Conservation (phyloP, 148 eudicot species). For the Vaccinium macrocarpon region DNA sequence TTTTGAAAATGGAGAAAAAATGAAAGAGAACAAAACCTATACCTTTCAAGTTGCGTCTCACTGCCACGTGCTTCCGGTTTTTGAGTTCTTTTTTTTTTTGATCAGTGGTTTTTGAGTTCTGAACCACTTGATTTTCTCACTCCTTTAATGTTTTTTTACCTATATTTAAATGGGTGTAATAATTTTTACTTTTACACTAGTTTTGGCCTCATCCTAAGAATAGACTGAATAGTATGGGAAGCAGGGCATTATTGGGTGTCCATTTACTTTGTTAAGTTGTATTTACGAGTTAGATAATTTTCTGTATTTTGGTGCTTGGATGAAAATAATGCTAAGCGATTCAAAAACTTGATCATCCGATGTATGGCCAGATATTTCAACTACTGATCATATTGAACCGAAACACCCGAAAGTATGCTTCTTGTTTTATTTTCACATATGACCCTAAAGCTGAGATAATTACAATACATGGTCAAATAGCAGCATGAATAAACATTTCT, state of each 20-base stretch:
- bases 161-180: not conserved
- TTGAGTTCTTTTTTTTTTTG: no score
- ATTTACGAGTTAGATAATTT: not conserved
- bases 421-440: no score
- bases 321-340: not conserved
- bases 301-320: not conserved
- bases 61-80: not conserved
- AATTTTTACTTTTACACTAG: not conserved
- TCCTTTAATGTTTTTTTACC: not conserved
- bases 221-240: not conserved
- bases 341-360: not conserved
- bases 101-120: not conserved
- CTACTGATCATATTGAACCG: not conserved
- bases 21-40: no score
- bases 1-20: no score
- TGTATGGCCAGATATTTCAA: not conserved
- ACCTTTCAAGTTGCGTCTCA: not conserved
- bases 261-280: not conserved
- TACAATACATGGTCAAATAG: not conserved
- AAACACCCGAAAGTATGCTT: not conserved
- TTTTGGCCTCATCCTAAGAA: not conserved
- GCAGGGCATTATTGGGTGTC: not conserved
- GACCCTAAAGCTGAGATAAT: no score
- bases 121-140: not conserved
- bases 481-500: constrained; percentile 10